Base-by-base conservation (phyloP, 2,329 filamentous ascomycete genomes). In the Venturiaceae sp. region DNA sequence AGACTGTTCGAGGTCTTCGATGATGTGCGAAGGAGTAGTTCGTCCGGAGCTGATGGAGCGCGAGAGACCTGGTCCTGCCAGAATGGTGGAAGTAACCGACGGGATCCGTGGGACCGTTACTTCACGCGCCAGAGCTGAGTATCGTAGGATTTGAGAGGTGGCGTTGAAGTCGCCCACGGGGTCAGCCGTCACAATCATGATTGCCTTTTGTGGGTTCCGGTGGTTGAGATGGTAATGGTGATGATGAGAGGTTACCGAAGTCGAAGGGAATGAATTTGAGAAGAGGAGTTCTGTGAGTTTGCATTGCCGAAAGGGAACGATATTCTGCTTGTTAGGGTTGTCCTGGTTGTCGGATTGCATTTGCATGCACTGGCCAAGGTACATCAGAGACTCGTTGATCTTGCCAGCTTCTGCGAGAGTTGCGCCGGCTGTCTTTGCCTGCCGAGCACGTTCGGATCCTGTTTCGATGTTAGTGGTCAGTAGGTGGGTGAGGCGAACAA, bases 351-450 rank as follows among this genome's bases (percentile, higher is more conserved):
- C 90, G 60, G 87, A 92, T 70, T 96, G 92, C 80, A 96, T 92
- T 69, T 97, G 92, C 65, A 99, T 81, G 69, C 94, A 99, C 68
- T 97, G 94, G 0, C 94, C 94, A 1, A 99, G 81, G 69, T 96
- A 97, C 94, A 99, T 99, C 68, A 99, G 76, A 68, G 90, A 95
- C 72, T 96, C 92, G 68, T 99, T 99, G 70, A 99, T 99, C 75
- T 97, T 97, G 57, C 94, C 94, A 36, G 92, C 94, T 75, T 99
- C 94, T 0, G 88, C 92, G 14, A 99, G 81, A 0, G 92, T 96
- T 3, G 90, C 86, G 13, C 94, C 94, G 0, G 91, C 88, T 0
- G 94, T 97, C 78, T 96, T 96, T 28, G 94, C 92, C 63, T 94
- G 91, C 61, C 92, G 83, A 16, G 92, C 92, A 61, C 94, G 85